phyloP scores from a whole-genome alignment of 768 basidiomycete genomes.

The Russula earlei region DNA sequence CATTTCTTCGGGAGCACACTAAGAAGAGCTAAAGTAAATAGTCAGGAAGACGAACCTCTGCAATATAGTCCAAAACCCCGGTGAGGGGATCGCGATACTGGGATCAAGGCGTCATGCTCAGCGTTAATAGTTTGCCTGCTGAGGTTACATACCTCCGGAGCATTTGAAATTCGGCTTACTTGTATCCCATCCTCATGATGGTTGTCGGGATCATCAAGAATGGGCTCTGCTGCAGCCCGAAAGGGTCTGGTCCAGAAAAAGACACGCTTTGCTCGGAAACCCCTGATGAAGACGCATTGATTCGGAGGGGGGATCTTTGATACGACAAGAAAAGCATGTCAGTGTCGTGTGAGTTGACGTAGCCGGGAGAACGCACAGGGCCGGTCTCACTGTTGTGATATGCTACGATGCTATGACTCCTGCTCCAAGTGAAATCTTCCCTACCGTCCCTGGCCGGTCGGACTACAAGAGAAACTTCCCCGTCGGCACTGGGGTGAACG shows the following conservation, averaged over 20 bases:
- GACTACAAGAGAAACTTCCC: background rate
- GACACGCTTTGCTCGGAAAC: conserved; percentile 5
- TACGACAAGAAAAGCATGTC: background rate
- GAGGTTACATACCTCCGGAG: background rate
- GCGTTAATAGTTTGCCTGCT: background rate
- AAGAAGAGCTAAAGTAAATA: background rate
- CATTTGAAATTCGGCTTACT: background rate
- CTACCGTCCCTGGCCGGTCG: background rate
- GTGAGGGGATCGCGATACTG: conserved; percentile 3
- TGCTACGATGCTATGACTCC: background rate
- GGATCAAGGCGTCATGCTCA: background rate
- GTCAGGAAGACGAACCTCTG: background rate
- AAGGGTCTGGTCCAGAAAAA: background rate
- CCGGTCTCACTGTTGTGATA: background rate
- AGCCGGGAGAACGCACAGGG: background rate
- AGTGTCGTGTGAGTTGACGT: background rate
- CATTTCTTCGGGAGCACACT: background rate
- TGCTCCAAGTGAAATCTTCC: background rate
- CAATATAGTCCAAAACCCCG: conserved; percentile 5
- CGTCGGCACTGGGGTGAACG: background rate
- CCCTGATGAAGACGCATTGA: background rate
- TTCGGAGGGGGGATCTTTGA: background rate
- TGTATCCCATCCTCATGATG: background rate
- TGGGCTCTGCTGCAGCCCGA: background rate
- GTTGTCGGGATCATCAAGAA: background rate